phyloP scores from a whole-genome alignment of 352 stramenopile species.

The Phytophthora sp. region DNA sequence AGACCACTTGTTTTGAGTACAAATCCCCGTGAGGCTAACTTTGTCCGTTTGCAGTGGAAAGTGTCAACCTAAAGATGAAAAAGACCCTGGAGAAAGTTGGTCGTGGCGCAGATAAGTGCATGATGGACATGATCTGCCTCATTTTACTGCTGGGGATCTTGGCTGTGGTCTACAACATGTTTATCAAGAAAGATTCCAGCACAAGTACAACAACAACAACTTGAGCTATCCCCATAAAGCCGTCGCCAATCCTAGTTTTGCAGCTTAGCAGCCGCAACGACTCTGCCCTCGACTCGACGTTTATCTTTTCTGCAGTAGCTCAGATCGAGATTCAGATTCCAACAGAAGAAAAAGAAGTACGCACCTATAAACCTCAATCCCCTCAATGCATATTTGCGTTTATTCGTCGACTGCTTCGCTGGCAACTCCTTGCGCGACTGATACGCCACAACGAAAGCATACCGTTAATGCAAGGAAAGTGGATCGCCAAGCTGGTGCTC shows the following conservation, averaged over 20 bases:
- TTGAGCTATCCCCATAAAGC: conserved; percentile 16
- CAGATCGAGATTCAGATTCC: conserved; percentile 15
- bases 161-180: conserved; percentile 90
- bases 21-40: conserved; percentile 7
- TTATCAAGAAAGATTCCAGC: conserved; percentile 73
- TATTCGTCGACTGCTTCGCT: conserved; percentile 17
- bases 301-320: conserved; percentile 25
- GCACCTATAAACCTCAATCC: conserved; percentile 31
- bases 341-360: conserved; percentile 27
- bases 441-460: not conserved
- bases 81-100: conserved; percentile 77
- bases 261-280: not conserved
- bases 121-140: conserved; percentile 92
- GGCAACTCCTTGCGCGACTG: not conserved
- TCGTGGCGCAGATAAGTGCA: conserved; percentile 83
- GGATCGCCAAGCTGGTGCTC: no score
- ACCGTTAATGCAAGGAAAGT: no score
- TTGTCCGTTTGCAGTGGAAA: conserved; percentile 61
- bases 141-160: conserved; percentile 86
- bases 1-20: not conserved
- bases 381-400: conserved; percentile 30
- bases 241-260: not conserved
- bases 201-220: conserved; percentile 29
- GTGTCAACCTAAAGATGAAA: conserved; percentile 88
- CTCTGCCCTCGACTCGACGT: conserved; percentile 3